phyloP scores from a whole-genome alignment of 305 asterid species.

The Stenogyne calaminthoides region DNA sequence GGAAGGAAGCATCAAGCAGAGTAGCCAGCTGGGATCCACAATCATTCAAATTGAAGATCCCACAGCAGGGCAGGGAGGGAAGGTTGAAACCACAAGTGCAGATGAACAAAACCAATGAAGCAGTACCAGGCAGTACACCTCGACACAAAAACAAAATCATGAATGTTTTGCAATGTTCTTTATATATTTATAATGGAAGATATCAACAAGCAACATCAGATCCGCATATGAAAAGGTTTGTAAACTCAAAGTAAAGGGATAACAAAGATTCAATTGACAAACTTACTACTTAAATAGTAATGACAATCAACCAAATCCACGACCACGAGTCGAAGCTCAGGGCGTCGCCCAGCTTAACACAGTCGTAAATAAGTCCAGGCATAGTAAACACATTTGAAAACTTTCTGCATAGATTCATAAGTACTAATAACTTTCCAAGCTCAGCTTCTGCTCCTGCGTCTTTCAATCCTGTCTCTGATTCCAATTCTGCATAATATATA shows the following conservation, averaged over 20 bases:
- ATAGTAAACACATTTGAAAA: constrained; percentile 56
- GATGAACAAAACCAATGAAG: constrained; percentile 94
- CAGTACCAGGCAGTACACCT: constrained; percentile 91
- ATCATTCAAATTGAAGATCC: constrained; percentile 88
- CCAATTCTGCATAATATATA: constrained; percentile 70
- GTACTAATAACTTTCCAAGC: constrained; percentile 30
- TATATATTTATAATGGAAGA: constrained; percentile 36
- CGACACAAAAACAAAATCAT: constrained; percentile 81
- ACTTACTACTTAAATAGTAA: constrained; percentile 63
- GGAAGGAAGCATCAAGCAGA: constrained; percentile 78
- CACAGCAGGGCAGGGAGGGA: constrained; percentile 67
- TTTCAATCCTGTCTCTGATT: constrained; percentile 46
- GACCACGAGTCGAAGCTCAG: constrained; percentile 74
- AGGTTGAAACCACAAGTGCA: constrained; percentile 84
- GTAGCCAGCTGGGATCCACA: constrained; percentile 87
- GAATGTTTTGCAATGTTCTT: constrained; percentile 51
- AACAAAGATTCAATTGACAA: constrained; percentile 41
- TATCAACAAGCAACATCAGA: constrained; percentile 38
- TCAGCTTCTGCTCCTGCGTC: constrained; percentile 97
- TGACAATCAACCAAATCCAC: constrained; percentile 79
- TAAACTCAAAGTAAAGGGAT: constrained; percentile 27
- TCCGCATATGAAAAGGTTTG: constrained; percentile 39
- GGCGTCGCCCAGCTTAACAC: constrained; percentile 67
- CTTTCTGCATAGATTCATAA: constrained; percentile 36
- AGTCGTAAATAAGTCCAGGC: constrained; percentile 66